Base-by-base conservation (phyloP, 2,329 filamentous ascomycete species). In the Paraphaeosphaeria minitans region DNA sequence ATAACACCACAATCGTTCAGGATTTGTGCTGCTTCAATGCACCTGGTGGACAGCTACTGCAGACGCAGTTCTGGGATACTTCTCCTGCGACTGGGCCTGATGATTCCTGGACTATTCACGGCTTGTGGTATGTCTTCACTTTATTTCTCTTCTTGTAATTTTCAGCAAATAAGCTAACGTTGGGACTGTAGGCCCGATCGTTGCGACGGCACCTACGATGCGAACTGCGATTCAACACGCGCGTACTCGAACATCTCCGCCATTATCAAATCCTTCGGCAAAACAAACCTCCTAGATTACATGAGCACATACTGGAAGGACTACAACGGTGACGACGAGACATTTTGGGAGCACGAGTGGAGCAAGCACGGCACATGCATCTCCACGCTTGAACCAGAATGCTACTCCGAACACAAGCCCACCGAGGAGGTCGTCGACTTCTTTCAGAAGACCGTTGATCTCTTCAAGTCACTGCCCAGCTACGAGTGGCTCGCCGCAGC, bases 41-140 rank as follows among this genome's bases (percentile, higher is more conserved):
- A 22, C 89, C 89, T 0, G 87, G 89, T 4, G 90, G 90, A 8
- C 85, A 90, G 61, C 78, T 93, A 46, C 81, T 92, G 4, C 85
- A 87, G 74, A 92, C 90, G 2, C 90, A 93, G 67, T 92, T 93
- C 77, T 93, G 90, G 90, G 89, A 93, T 69, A 84, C 86, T 0
- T 72, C 83, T 58, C 89, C 89, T 1, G 78, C 83, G 1, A 84
- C 86, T 4, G 89, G 90, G 0, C 89, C 90, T 2, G 77, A 76
- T 51, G 84, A 91, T 70, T 87, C 85, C 6, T 93, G 89, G 89
- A 92, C 89, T 1, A 83, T 92, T 42, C 90, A 92, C 70, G 89
- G 89, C 1, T 80, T 92, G 9, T 90, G 84, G 82, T 83, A 72
- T 41, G 76, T 63, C n/a, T 50, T 31, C 29, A 42, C 22, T 31